Base-by-base conservation (phyloP, 2,329 filamentous ascomycete species). In the Microsporum canis region DNA sequence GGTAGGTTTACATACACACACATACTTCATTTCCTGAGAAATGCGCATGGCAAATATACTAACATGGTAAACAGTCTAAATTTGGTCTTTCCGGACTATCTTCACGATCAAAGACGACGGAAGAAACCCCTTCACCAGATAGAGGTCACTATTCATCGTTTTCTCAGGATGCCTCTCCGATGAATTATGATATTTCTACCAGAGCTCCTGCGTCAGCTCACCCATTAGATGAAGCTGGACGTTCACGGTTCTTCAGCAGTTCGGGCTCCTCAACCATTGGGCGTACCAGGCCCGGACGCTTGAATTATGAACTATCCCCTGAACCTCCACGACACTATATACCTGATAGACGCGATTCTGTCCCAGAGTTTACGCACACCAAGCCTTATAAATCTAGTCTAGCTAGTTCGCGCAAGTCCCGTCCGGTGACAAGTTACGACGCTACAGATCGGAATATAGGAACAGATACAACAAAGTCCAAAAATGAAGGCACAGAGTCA, bases 401-500 rank as follows among this genome's bases (percentile, higher is more conserved):
- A 67, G 53, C 74, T 70, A n/a, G 66, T 61, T 56, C 74, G 69
- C 39, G 49, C 23, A 55, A 55, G 7, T 4, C 49, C 3, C 29
- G 49, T 5, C 29, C 49, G 7, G 31, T 36, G 33, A 55, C 49
- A 55, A 55, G 49, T 31, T 55, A 55, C 29, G 49, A 55, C 7
- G 49, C 31, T 74, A 73, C 61, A 67, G 65, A 56, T 71, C 69
- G 5, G 73, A 73, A 61, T 68, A 60, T 68, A 65, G 57, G 72
- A 64, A 62, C 65, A 66, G 27, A 60, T 12, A 39, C 55, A 41
- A 8, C 58, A 29, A 72, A 70, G 58, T 58, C 73, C 34, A 69
- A 71, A 59, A 67, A 70, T 23, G 86, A 91, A 68, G 87, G 86
- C 6, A 91, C 90, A 0, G 90, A 94, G 68, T 97, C 94, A 0